Evolutionary conservation across 202 grass and related monocot species (phyloP).

Genomic region (Alloteropsis angusta): DNA sequence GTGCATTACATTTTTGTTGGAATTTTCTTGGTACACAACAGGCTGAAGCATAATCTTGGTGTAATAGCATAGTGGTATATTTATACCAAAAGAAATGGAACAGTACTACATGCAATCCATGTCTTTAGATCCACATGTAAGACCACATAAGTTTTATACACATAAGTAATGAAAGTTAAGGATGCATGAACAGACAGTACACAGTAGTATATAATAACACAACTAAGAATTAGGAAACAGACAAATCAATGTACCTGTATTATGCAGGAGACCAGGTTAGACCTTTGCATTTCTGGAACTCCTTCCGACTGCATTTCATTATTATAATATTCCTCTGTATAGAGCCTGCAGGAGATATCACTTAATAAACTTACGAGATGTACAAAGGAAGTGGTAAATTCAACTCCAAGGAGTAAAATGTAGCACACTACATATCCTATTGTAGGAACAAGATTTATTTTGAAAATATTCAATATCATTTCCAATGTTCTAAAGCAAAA

Average conservation of each 20-base stretch:
- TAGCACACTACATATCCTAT: background rate
- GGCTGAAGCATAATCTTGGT: background rate
- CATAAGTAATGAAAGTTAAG: background rate
- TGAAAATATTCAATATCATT: background rate
- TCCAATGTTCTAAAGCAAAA: background rate
- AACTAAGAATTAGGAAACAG: conserved; percentile 6
- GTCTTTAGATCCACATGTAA: background rate
- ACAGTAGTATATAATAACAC: background rate
- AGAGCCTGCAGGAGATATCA: conserved; percentile 50
- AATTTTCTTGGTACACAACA: conserved; percentile 5
- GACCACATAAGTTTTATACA: too few species aligned
- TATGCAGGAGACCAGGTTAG: conserved; percentile 84
- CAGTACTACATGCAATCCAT: background rate
- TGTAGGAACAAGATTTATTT: background rate
- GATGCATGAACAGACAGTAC: background rate
- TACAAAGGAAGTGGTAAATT: background rate
- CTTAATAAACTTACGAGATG: conserved; percentile 15
- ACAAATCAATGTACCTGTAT: conserved; percentile 57
- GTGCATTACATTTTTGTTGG: background rate
- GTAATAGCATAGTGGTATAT: background rate
- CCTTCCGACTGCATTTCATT: conserved; percentile 87
- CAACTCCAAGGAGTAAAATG: background rate
- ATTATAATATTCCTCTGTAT: conserved; percentile 95
- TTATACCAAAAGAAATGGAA: background rate
- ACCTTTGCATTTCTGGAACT: conserved; percentile 94